Base-by-base conservation (phyloP, 1,284 basidiomycete species). In the Irpex sp. region DNA sequence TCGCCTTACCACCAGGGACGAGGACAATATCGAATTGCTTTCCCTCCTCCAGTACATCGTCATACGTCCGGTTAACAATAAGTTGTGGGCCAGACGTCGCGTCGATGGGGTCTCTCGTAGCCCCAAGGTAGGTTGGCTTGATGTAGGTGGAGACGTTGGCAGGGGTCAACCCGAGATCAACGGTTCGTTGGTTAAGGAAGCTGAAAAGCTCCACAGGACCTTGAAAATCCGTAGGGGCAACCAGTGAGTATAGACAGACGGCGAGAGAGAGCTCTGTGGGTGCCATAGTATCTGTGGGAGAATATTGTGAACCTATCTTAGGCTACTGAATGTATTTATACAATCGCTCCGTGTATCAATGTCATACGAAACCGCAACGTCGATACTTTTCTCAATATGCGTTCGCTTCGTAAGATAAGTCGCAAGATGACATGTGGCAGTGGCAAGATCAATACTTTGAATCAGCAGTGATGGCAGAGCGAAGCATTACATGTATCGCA, bases 141-240 rank as follows among this genome's bases (percentile, higher is more conserved):
- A 78, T 78, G 8, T 73, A 71, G 12, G 79, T 74, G 3, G 77
- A 75, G 7, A 75, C 69, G 28, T 37, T 14, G 77, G 67, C 14
- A 72, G 72, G 8, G 69, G 63, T 0, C 74, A 68, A 45, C 77
- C 64, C 48, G 68, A 71, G 47, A 77, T 73, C 39, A 77, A 61
- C 0, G 72, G 70, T 63, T 67, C 69, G 1, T 62, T 58, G 3
- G 62, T 49, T 71, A 33, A 80, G 71, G 18, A 73, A 71, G 62
- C 78, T 76, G 55, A 82, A 67, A 3, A 73, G 74, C 59, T 80
- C 78, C 36, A 80, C 59, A 0, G 78, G 77, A 0, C 79, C 78
- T 58, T 77, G 80, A 61, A 75, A 77, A 59, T 82, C 81, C 49
- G 81, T 73, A 7, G 56, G 33, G 9, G 61, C 53, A 21, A 63